Evolutionary conservation across 805 yeast genomes (phyloP).

Genomic region (Candida jianshihensis): DNA sequence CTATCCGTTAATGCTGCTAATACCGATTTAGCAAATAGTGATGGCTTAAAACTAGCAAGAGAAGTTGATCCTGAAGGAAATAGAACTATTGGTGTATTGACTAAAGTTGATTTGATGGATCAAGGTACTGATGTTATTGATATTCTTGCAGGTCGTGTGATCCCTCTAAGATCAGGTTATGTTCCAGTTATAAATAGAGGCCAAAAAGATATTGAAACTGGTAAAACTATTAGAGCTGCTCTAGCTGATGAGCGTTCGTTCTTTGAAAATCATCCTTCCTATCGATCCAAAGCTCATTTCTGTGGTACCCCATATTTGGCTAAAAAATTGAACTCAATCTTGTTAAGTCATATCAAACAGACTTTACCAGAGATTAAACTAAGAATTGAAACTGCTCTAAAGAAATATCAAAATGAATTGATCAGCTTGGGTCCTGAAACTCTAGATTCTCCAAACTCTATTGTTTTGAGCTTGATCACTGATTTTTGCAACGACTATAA

Average conservation of each 20-base stretch:
- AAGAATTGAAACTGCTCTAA: conserved; percentile 77
- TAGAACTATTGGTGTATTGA: conserved; percentile 93
- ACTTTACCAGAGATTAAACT: conserved; percentile 90
- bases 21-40: conserved; percentile 95
- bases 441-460: conserved; percentile 82
- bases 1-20: conserved; percentile 94
- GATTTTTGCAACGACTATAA: conserved; percentile 88
- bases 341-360: conserved; percentile 83
- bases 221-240: conserved; percentile 85
- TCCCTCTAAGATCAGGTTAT: conserved; percentile 91
- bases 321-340: conserved; percentile 79
- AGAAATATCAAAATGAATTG: conserved; percentile 79
- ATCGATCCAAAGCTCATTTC: conserved; percentile 86
- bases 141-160: conserved; percentile 89
- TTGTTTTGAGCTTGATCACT: conserved; percentile 85
- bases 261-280: conserved; percentile 86
- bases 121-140: conserved; percentile 96
- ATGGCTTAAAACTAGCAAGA: conserved; percentile 91
- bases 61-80: conserved; percentile 97
- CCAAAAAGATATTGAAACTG: conserved; percentile 87
- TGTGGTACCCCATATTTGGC: conserved; percentile 99
- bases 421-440: conserved; percentile 79
- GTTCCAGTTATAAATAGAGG: conserved; percentile 97
- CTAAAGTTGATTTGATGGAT: conserved; percentile 96
- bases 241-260: conserved; percentile 70